Percentiles rank a stretch among this genome's conserved stretches.
Evolutionary conservation across 2,329 filamentous ascomycete species (phyloP).

Genomic region (Botrytis deweyae): DNA sequence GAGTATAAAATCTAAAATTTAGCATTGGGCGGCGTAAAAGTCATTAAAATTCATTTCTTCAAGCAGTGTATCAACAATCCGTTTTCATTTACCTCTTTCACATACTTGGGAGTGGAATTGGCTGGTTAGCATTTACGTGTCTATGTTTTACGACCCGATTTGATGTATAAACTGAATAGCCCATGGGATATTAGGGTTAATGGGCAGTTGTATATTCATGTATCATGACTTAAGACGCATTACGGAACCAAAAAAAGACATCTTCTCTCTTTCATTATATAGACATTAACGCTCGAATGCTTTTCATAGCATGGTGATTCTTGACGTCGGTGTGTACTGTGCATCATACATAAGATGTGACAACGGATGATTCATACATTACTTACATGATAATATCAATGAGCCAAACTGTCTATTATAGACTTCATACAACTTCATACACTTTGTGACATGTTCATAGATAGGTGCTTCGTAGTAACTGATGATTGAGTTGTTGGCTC

Average conservation of each 20-base stretch:
- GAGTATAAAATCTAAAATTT: conserved; percentile 14
- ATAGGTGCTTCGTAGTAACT: neutral
- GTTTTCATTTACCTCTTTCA: conserved; percentile 8
- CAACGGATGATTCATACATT: neutral
- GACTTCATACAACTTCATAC: neutral
- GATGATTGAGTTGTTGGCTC: neutral
- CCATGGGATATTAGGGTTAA: neutral
- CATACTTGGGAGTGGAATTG: neutral
- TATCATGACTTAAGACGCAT: conserved; percentile 10
- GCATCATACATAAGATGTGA: neutral
- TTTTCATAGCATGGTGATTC: neutral
- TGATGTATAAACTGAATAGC: conserved; percentile 7
- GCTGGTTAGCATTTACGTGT: neutral
- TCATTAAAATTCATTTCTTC: conserved; percentile 11
- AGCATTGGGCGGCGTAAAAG: conserved; percentile 22
- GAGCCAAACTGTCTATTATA: neutral
- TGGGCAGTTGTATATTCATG: conserved; percentile 5
- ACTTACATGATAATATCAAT: neutral
- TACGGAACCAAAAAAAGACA: conserved; percentile 12
- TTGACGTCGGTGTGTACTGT: neutral
- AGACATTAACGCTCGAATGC: neutral
- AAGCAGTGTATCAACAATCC: conserved; percentile 17
- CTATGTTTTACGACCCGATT: conserved; percentile 9
- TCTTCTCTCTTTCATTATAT: conserved; percentile 7
- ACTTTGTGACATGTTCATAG: neutral